A percentile compares a stretch with the other conserved stretches of the same genome.
Evolutionary conservation across 192 early-diverging fungal species (phyloP).

Genomic region (Linnemannia elongata): DNA sequence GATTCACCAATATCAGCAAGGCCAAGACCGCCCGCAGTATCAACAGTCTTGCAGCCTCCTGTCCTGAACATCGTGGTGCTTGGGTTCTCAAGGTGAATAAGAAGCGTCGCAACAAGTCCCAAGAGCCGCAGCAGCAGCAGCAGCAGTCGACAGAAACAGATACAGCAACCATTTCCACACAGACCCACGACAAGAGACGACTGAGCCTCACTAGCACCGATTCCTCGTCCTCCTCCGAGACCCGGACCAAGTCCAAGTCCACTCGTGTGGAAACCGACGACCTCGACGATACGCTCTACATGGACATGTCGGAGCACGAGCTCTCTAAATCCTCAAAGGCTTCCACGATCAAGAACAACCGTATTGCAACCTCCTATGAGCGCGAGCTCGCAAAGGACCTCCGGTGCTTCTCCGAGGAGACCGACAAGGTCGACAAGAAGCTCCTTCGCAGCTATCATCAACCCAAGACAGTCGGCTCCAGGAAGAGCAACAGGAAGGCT

Average conservation of each 20-base stretch:
- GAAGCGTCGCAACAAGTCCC: slow-evolving; percentile 14
- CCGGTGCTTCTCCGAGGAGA: slow-evolving; percentile 8
- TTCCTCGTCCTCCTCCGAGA: background rate
- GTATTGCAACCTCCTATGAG: slow-evolving; percentile 26
- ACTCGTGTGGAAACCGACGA: slow-evolving; percentile 6
- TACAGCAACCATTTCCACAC: background rate
- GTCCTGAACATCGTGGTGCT: slow-evolving; percentile 23
- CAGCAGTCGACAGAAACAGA: background rate
- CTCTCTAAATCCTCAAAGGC: slow-evolving; percentile 42
- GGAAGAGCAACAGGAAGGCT: slow-evolving; percentile 17
- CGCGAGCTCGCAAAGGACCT: slow-evolving; percentile 27
- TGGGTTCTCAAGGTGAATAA: slow-evolving; percentile 51
- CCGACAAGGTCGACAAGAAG: slow-evolving; percentile 34
- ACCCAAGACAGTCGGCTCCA: background rate
- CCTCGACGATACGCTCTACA: slow-evolving; percentile 16
- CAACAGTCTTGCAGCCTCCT: slow-evolving; percentile 22
- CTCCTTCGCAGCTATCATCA: slow-evolving; percentile 6
- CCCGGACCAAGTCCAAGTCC: background rate
- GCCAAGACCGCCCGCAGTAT: slow-evolving; percentile 22
- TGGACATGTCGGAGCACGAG: slow-evolving; percentile 48
- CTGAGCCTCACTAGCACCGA: background rate
- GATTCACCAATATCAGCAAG: slow-evolving; percentile 49
- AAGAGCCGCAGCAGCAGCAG: background rate
- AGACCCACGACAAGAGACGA: background rate
- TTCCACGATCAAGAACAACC: slow-evolving; percentile 33